Conservation (phyloP, 345 rosid species). For the Cochlearia excelsa region DNA sequence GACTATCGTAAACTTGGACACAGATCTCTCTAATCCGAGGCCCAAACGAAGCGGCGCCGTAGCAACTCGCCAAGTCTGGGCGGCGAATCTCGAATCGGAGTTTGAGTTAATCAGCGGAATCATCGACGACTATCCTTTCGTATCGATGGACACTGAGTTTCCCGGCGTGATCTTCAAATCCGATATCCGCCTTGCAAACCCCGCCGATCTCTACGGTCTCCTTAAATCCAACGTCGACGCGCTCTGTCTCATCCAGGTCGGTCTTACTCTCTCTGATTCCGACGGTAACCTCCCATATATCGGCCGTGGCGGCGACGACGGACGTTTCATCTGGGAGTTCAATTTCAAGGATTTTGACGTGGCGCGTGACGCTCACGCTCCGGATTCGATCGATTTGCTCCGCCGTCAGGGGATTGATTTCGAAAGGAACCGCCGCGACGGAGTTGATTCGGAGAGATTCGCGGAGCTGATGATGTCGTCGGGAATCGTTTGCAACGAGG, state of each 20-base stretch:
- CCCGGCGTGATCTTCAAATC: constrained; percentile 58
- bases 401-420: too few species aligned
- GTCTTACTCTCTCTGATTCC: constrained; percentile 66
- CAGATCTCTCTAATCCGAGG: constrained; percentile 3
- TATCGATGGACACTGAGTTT: constrained; percentile 93
- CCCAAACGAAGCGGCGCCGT: constrained; percentile 28
- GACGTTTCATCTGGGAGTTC: too few species aligned
- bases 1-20: constrained; percentile 12
- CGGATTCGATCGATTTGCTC: too few species aligned
- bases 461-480: too few species aligned
- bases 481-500: too few species aligned
- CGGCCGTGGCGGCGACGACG: constrained; percentile 19
- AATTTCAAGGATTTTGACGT: too few species aligned
- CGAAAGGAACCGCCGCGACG: too few species aligned
- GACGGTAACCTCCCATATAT: constrained; percentile 59
- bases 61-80: constrained; percentile 72
- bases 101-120: constrained; percentile 54
- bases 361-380: too few species aligned
- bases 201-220: constrained; percentile 54
- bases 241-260: constrained; percentile 75
- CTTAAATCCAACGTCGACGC: constrained; percentile 80
- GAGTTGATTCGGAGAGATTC: too few species aligned
- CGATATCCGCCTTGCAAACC: constrained; percentile 33
- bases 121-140: constrained; percentile 55
- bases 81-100: constrained; percentile 60